phyloP scores from a whole-genome alignment of 345 rosid genomes.

The Ceriops zippeliana region DNA sequence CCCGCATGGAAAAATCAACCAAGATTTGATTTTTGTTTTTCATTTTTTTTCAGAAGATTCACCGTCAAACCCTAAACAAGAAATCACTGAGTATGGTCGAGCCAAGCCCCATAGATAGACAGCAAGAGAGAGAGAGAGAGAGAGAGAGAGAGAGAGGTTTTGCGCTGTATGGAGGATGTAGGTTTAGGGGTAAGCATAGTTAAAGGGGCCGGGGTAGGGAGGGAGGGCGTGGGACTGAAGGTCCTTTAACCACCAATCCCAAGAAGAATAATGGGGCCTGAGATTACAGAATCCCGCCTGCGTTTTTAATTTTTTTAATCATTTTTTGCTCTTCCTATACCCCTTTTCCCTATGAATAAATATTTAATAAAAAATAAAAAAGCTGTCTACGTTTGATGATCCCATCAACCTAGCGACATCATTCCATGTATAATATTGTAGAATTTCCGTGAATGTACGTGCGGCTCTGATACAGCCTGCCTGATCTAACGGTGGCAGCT shows the following conservation, averaged over 20 bases:
- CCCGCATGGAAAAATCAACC: not conserved
- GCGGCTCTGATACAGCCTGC: slow-evolving; percentile 43
- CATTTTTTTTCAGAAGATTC: not conserved
- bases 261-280: slow-evolving; percentile 79
- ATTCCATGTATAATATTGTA: not conserved
- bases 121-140: not conserved
- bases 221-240: slow-evolving; percentile 8
- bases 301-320: no score
- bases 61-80: slow-evolving; percentile 3
- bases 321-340: not conserved
- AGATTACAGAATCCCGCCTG: slow-evolving; percentile 34
- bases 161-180: slow-evolving; percentile 7
- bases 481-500: slow-evolving; percentile 48
- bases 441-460: slow-evolving; percentile 20
- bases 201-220: no score
- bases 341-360: not conserved
- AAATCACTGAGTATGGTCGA: not conserved
- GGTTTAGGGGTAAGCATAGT: slow-evolving; percentile 11
- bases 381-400: slow-evolving; percentile 31
- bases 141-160: not conserved
- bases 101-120: not conserved
- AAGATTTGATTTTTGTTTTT: not conserved
- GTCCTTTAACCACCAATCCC: slow-evolving; percentile 76
- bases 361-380: slow-evolving; percentile 10
- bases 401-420: slow-evolving; percentile 22